These are phyloP conservation scores for Aureobasidium uvarum DNA, from an alignment of 2,329 filamentous ascomycete genomes.

Conservation along the genomic window DNA sequence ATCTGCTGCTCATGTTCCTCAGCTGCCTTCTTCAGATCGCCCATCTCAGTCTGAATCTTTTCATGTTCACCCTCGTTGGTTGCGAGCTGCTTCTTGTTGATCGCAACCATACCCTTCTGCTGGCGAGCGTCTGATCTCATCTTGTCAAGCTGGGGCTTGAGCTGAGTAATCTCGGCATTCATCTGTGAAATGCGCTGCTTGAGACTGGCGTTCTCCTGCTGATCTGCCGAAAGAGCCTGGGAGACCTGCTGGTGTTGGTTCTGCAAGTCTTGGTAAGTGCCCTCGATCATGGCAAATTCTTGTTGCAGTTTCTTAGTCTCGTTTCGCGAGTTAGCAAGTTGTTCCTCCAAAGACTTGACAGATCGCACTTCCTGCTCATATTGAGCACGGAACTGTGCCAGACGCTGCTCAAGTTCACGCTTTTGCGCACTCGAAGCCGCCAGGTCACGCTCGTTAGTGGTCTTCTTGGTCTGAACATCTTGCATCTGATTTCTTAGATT, in stretches of 20 bases:
- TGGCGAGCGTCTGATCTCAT: constrained; percentile 87
- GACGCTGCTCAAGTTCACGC: constrained; percentile 83
- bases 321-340: constrained; percentile 69
- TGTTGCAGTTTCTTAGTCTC: constrained; percentile 82
- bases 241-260: constrained; percentile 75
- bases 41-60: constrained; percentile 77
- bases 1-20: constrained; percentile 45
- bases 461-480: constrained; percentile 80
- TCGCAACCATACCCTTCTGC: constrained; percentile 93
- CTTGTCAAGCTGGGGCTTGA: constrained; percentile 92
- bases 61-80: constrained; percentile 88
- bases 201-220: constrained; percentile 79
- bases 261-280: constrained; percentile 74
- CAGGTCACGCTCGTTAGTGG: constrained; percentile 74
- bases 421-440: constrained; percentile 82
- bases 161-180: constrained; percentile 76
- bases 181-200: constrained; percentile 84
- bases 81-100: constrained; percentile 95
- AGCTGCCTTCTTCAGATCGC: constrained; percentile 57
- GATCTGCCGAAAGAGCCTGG: constrained; percentile 75
- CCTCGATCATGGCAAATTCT: constrained; percentile 81
- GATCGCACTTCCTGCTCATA: constrained; percentile 94
- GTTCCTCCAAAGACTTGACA: constrained; percentile 80
- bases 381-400: constrained; percentile 79
- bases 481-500: constrained; percentile 92